Conservation (phyloP, 352 stramenopile genomes). For the Elongisporangium senticosum region DNA sequence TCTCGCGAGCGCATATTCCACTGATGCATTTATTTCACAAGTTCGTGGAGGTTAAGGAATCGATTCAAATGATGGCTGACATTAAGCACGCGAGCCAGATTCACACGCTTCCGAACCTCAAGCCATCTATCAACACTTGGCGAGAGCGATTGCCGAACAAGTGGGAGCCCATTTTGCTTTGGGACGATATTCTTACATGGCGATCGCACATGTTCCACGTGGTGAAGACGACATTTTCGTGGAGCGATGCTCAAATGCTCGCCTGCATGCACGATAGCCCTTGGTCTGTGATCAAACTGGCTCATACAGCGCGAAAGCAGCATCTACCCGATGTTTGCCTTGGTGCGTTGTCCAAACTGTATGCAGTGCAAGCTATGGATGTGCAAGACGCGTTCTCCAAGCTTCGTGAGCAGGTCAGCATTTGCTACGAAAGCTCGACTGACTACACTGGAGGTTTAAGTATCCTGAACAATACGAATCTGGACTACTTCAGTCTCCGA, state of each 20-base stretch:
- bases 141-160: slow-evolving; percentile 90
- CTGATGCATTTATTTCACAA: slow-evolving; percentile 88
- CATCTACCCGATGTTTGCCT: slow-evolving; percentile 84
- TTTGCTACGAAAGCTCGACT: slow-evolving; percentile 87
- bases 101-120: slow-evolving; percentile 87
- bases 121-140: slow-evolving; percentile 91
- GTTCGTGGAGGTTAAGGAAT: slow-evolving; percentile 92
- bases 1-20: slow-evolving; percentile 70
- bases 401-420: slow-evolving; percentile 89
- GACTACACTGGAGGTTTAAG: slow-evolving; percentile 85
- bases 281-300: slow-evolving; percentile 91
- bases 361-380: slow-evolving; percentile 88
- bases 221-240: slow-evolving; percentile 85
- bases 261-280: slow-evolving; percentile 90
- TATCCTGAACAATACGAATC: slow-evolving; percentile 92
- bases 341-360: slow-evolving; percentile 81
- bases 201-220: slow-evolving; percentile 91
- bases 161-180: slow-evolving; percentile 90
- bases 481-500: slow-evolving; percentile 89
- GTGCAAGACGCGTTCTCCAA: slow-evolving; percentile 92
- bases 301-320: slow-evolving; percentile 89
- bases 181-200: slow-evolving; percentile 93
- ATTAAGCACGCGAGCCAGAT: slow-evolving; percentile 79
- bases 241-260: slow-evolving; percentile 85
- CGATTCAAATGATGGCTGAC: slow-evolving; percentile 88